Conservation (phyloP, 1,284 basidiomycete genomes). For the Xerocomus nothofagi region DNA sequence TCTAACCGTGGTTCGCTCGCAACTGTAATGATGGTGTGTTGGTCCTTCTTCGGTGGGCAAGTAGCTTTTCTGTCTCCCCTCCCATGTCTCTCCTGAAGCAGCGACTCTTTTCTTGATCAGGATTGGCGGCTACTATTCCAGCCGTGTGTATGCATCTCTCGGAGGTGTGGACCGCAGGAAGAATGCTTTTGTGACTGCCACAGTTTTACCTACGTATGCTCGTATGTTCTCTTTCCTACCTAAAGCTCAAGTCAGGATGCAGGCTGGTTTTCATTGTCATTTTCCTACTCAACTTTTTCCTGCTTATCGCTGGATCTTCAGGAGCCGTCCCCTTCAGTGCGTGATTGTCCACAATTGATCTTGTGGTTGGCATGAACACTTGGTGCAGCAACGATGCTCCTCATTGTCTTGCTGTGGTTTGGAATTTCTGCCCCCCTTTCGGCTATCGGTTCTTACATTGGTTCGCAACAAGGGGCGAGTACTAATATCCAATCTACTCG, state of each 20-base stretch:
- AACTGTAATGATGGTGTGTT: conserved; percentile 95
- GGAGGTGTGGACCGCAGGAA: conserved; percentile 81
- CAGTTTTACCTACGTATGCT: conserved; percentile 81
- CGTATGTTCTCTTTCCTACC: background rate
- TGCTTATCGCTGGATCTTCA: conserved; percentile 84
- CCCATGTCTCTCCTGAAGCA: background rate
- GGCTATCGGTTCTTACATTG: conserved; percentile 73
- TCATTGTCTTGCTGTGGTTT: conserved; percentile 94
- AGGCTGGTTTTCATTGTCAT: conserved; percentile 81
- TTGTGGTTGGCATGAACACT: background rate
- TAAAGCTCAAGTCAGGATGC: conserved; percentile 9
- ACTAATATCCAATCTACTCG: background rate
- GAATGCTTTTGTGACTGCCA: conserved; percentile 87
- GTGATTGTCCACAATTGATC: conserved; percentile 15
- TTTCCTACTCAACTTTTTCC: conserved; percentile 85
- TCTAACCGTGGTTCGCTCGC: conserved; percentile 94
- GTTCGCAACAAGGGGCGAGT: conserved; percentile 84
- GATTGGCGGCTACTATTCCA: conserved; percentile 88
- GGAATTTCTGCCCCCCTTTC: conserved; percentile 89
- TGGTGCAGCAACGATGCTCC: conserved; percentile 74
- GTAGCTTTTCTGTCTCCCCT: conserved; percentile 17
- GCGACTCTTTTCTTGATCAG: conserved; percentile 38
- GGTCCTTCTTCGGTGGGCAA: conserved; percentile 89
- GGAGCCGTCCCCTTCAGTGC: conserved; percentile 94
- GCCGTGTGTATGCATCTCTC: conserved; percentile 80